Evolutionary conservation across 2,329 filamentous ascomycete species (phyloP).

Genomic region (Curvularia verruculosa): DNA sequence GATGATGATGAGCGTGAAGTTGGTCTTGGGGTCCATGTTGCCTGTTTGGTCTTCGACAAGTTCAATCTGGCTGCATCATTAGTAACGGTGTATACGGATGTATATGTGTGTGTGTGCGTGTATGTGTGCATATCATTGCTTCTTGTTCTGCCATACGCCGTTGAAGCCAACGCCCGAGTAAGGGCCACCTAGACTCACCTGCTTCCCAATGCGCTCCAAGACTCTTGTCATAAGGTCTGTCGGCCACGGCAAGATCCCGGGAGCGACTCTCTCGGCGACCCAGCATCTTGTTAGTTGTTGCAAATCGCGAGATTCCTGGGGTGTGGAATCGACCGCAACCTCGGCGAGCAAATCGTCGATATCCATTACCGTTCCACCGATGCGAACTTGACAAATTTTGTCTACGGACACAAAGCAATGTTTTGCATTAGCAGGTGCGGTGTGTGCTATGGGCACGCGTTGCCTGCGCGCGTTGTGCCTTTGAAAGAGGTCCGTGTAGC

Average conservation of each 20-base stretch:
- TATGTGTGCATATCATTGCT: no score
- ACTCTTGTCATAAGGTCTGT: slow-evolving; percentile 81
- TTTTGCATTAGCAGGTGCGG: not conserved
- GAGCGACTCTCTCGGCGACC: slow-evolving; percentile 88
- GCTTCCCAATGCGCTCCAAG: slow-evolving; percentile 61
- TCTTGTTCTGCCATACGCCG: not conserved
- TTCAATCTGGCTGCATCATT: slow-evolving; percentile 52
- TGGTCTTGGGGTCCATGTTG: slow-evolving; percentile 86
- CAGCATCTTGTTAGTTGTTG: slow-evolving; percentile 89
- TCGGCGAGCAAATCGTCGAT: slow-evolving; percentile 61
- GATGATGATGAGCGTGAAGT: slow-evolving; percentile 90
- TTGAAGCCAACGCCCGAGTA: not conserved
- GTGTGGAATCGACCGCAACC: slow-evolving; percentile 53
- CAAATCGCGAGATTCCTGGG: slow-evolving; percentile 73
- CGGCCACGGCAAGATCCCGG: slow-evolving; percentile 83
- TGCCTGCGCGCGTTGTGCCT: not conserved
- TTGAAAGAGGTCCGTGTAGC: not conserved
- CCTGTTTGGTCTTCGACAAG: slow-evolving; percentile 68
- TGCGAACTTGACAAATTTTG: not conserved
- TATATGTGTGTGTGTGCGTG: no score
- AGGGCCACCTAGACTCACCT: slow-evolving; percentile 35
- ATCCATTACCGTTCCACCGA: slow-evolving; percentile 43
- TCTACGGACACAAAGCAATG: not conserved
- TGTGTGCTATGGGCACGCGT: not conserved
- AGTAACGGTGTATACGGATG: no score